These are phyloP conservation scores for Aphanomyces euteiches DNA, from an alignment of 352 stramenopile species.

Conservation along the genomic window DNA sequence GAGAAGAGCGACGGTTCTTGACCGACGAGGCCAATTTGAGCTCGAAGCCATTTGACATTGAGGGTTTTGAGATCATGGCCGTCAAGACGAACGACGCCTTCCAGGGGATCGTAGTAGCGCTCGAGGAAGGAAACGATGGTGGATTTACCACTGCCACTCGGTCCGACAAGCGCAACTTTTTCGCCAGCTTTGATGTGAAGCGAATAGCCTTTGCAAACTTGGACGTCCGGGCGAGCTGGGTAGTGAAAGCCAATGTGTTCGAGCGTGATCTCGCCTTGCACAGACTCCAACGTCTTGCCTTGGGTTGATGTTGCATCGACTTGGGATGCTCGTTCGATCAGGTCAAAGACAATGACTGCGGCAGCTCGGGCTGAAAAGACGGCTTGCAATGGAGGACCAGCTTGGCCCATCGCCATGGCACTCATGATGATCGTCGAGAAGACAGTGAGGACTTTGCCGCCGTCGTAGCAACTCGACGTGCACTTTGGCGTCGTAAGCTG, in stretches of 20 bases:
- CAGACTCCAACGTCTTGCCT: slow-evolving; percentile 31
- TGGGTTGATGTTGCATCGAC: slow-evolving; percentile 10
- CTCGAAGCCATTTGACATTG: slow-evolving; percentile 41
- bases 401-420: slow-evolving; percentile 66
- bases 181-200: slow-evolving; percentile 39
- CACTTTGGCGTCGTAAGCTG: slow-evolving; percentile 43
- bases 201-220: slow-evolving; percentile 37
- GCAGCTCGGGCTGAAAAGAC: slow-evolving; percentile 53
- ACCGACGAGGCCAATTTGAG: slow-evolving; percentile 38
- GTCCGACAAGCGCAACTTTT: slow-evolving; percentile 42
- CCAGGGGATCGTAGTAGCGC: slow-evolving; percentile 43
- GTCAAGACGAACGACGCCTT: slow-evolving; percentile 38
- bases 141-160: slow-evolving; percentile 41
- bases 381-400: slow-evolving; percentile 55
- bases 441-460: slow-evolving; percentile 60
- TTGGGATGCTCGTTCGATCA: slow-evolving; percentile 42
- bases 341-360: slow-evolving; percentile 58
- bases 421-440: slow-evolving; percentile 72
- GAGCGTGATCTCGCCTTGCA: slow-evolving; percentile 42
- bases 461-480: slow-evolving; percentile 52
- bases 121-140: slow-evolving; percentile 42
- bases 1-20: slow-evolving; percentile 70
- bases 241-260: slow-evolving; percentile 47
- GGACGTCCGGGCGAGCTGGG: slow-evolving; percentile 35
- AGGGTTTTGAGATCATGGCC: slow-evolving; percentile 38